Percentiles rank a stretch among this genome's conserved stretches.
Evolutionary conservation across 805 yeast genomes (phyloP).

Genomic region (Sugiyamaella chiloensis): DNA sequence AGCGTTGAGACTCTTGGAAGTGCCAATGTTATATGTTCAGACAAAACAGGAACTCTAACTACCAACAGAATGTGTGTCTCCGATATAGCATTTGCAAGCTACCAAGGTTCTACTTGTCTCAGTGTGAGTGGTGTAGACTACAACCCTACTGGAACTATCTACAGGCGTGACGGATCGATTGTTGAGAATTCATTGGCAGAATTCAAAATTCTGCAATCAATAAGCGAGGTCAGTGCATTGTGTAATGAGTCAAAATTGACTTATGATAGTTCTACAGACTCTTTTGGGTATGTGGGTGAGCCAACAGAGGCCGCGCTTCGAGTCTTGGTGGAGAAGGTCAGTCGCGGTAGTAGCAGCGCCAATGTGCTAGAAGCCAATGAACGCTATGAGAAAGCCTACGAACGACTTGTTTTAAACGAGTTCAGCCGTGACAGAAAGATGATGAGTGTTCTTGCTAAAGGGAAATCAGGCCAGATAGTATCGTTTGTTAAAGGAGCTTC

Average conservation of each 20-base stretch:
- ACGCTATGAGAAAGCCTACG: conserved; percentile 13
- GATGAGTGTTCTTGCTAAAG: conserved; percentile 48
- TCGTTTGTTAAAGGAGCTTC: conserved; percentile 54
- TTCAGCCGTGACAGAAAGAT: conserved; percentile 50
- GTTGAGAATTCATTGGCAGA: conserved; percentile 11
- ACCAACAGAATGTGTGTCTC: conserved; percentile 34
- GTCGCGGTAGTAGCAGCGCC: conserved; percentile 18
- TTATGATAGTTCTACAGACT: conserved; percentile 33
- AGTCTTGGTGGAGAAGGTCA: conserved; percentile 41
- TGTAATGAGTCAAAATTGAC: conserved; percentile 38
- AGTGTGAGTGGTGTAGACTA: conserved; percentile 40
- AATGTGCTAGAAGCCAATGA: conserved; percentile 23
- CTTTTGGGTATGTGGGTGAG: conserved; percentile 43
- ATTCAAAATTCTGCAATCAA: conserved; percentile 15
- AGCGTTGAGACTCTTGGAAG: conserved; percentile 24
- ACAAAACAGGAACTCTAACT: conserved; percentile 39
- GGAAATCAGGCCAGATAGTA: conserved; percentile 22
- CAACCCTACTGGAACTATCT: conserved; percentile 30
- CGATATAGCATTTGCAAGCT: conserved; percentile 31
- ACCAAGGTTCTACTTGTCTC: conserved; percentile 34
- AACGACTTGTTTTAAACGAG: conserved; percentile 40
- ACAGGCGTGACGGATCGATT: conserved; percentile 28
- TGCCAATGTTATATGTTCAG: conserved; percentile 41
- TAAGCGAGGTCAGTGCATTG: conserved; percentile 42
- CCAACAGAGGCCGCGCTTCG: conserved; percentile 53